Conservation (phyloP, 345 rosid species). For the Clarkia xantiana region DNA sequence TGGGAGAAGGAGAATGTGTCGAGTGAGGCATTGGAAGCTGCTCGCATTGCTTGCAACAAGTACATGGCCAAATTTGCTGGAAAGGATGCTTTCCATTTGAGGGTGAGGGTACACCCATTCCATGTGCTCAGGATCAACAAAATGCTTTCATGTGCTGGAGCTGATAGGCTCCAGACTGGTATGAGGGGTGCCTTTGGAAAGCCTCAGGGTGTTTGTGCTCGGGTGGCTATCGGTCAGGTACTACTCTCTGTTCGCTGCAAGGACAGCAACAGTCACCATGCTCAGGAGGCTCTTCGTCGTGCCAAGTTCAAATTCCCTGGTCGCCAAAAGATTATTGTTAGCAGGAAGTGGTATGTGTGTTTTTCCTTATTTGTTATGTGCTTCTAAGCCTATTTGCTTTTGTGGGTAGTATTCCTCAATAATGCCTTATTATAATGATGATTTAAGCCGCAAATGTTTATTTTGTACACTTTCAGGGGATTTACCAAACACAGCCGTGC, state of each 20-base stretch:
- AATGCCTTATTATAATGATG: not conserved
- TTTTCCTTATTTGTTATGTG: not conserved
- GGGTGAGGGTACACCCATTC: slow-evolving; percentile 48
- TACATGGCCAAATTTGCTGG: slow-evolving; percentile 17
- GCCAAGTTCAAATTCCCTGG: slow-evolving; percentile 21
- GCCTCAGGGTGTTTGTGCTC: slow-evolving; percentile 27
- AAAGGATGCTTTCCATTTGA: slow-evolving; percentile 18
- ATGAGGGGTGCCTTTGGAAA: slow-evolving; percentile 53
- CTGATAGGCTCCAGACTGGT: slow-evolving; percentile 52
- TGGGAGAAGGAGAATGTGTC: slow-evolving; percentile 31
- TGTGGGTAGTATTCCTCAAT: not conserved
- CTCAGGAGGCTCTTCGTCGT: slow-evolving; percentile 11
- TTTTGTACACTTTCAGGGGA: slow-evolving; percentile 20
- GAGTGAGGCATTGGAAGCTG: slow-evolving; percentile 28
- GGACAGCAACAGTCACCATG: slow-evolving; percentile 11
- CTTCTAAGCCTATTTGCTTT: no score
- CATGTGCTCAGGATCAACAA: slow-evolving; percentile 46
- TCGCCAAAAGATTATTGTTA: slow-evolving; percentile 17
- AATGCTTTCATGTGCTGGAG: slow-evolving; percentile 57
- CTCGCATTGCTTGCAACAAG: slow-evolving; percentile 15
- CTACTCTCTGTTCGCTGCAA: slow-evolving; percentile 19
- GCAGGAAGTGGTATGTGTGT: slow-evolving; percentile 19
- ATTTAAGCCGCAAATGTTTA: not conserved
- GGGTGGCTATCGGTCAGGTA: slow-evolving; percentile 16
- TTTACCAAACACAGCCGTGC: slow-evolving; percentile 40